These are phyloP conservation scores for Clarkia xantiana DNA, from an alignment of 345 rosid species.

Conservation along the genomic window DNA sequence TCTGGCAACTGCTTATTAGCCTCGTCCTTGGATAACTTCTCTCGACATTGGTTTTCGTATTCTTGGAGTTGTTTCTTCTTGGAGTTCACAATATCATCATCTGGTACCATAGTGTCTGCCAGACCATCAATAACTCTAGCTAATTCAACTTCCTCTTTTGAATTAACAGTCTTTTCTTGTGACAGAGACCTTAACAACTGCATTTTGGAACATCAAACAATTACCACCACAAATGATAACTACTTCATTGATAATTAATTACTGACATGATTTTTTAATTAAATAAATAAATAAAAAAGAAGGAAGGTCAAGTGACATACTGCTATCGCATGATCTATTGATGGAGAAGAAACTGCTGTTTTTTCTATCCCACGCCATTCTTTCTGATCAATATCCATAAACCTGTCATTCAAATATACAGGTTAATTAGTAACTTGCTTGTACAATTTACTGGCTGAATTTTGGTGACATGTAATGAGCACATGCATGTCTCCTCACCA, in stretches of 20 bases:
- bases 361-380: constrained; percentile 92
- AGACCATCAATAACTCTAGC: constrained; percentile 64
- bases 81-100: constrained; percentile 30
- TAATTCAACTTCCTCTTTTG: constrained; percentile 51
- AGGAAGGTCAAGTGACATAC: constrained; percentile 26
- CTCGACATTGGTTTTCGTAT: constrained; percentile 60
- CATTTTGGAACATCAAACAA: too few species aligned
- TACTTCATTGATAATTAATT: too few species aligned
- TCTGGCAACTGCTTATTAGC: constrained; percentile 12
- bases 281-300: too few species aligned
- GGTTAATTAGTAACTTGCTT: too few species aligned
- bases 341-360: constrained; percentile 63
- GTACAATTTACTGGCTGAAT: too few species aligned
- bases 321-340: constrained; percentile 68
- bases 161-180: constrained; percentile 40
- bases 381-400: constrained; percentile 44
- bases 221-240: background rate
- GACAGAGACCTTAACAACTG: constrained; percentile 43
- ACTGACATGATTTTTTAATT: too few species aligned
- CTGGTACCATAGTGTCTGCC: constrained; percentile 36
- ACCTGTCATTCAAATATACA: constrained; percentile 21
- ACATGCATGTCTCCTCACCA: too few species aligned
- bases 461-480: too few species aligned
- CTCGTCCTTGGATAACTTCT: constrained; percentile 37
- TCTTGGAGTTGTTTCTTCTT: constrained; percentile 64